Conservation (phyloP, 768 basidiomycete genomes). For the Tubosaeta brunneosetosa region DNA sequence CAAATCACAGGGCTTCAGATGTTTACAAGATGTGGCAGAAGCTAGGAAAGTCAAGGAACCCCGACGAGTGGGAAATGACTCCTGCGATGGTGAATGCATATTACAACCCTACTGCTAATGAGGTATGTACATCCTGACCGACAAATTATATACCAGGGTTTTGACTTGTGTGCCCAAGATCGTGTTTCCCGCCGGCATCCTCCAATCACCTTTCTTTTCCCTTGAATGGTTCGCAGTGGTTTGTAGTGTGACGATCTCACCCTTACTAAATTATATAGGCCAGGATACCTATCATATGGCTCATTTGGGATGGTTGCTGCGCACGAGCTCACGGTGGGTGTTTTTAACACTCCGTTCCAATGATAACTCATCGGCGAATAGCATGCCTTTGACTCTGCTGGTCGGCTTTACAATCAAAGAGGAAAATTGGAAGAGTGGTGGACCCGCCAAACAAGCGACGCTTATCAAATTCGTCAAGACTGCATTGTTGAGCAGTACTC, state of each 20-base stretch:
- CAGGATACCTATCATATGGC: constrained; percentile 84
- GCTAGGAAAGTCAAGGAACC: constrained; percentile 67
- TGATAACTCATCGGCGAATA: constrained; percentile 25
- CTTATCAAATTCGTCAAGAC: constrained; percentile 76
- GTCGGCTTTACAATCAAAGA: constrained; percentile 83
- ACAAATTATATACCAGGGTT: neutral
- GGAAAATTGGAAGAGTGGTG: constrained; percentile 92
- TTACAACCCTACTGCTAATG: constrained; percentile 82
- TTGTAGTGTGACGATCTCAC: neutral
- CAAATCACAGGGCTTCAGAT: constrained; percentile 45
- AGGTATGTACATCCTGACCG: constrained; percentile 41
- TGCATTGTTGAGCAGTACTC: constrained; percentile 93
- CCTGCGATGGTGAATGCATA: constrained; percentile 87
- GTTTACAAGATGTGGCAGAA: constrained; percentile 67
- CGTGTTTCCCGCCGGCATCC: constrained; percentile 94
- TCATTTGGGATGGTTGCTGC: constrained; percentile 90
- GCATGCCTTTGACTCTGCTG: constrained; percentile 90
- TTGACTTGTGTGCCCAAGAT: constrained; percentile 44
- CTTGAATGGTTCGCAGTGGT: constrained; percentile 54
- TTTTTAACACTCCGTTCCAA: neutral
- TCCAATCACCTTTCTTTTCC: constrained; percentile 89
- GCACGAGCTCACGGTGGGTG: constrained; percentile 81
- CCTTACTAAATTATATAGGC: constrained; percentile 47
- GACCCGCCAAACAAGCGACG: constrained; percentile 80
- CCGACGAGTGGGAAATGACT: constrained; percentile 81